Conservation (phyloP, 1,139 yeast genomes). For the Yamadazyma pseudoaaseri region DNA sequence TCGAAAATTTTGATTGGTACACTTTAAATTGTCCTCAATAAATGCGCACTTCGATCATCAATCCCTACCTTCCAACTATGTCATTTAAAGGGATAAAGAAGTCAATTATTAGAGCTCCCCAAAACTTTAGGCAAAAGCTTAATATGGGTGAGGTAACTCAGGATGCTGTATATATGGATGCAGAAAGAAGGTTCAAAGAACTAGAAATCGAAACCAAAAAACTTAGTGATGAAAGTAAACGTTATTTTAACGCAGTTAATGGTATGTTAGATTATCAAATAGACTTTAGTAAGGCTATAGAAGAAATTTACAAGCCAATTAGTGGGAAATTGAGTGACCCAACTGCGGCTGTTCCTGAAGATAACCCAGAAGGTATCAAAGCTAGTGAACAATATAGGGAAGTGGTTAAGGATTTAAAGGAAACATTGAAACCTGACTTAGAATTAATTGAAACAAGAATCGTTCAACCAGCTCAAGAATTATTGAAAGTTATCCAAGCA, state of each 20-base stretch:
- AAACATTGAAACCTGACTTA: slow-evolving; percentile 85
- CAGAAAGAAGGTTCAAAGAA: slow-evolving; percentile 93
- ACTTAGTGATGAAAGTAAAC: slow-evolving; percentile 82
- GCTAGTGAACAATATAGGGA: slow-evolving; percentile 92
- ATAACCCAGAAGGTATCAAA: slow-evolving; percentile 92
- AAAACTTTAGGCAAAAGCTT: slow-evolving; percentile 70
- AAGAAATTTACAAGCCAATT: slow-evolving; percentile 94
- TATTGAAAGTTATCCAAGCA: slow-evolving; percentile 73
- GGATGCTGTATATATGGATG: slow-evolving; percentile 90
- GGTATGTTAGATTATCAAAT: slow-evolving; percentile 93
- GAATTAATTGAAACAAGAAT: slow-evolving; percentile 89
- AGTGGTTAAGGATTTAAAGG: slow-evolving; percentile 82
- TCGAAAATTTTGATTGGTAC: no score
- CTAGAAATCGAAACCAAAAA: slow-evolving; percentile 87
- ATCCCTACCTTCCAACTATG: slow-evolving; percentile 57
- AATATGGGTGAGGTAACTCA: slow-evolving; percentile 83
- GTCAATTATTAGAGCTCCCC: slow-evolving; percentile 84
- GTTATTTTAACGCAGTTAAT: slow-evolving; percentile 87
- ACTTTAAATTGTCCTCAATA: no score
- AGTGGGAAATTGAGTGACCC: slow-evolving; percentile 92
- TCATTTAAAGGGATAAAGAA: slow-evolving; percentile 93
- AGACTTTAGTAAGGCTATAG: slow-evolving; percentile 90
- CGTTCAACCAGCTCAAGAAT: slow-evolving; percentile 89
- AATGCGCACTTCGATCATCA: no score
- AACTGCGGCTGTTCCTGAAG: slow-evolving; percentile 78